Evolutionary conservation across 1,284 basidiomycete genomes (phyloP), one percentile per base, ranked within the genome.

Genomic region (Cryptococcus depauperatus): DNA sequence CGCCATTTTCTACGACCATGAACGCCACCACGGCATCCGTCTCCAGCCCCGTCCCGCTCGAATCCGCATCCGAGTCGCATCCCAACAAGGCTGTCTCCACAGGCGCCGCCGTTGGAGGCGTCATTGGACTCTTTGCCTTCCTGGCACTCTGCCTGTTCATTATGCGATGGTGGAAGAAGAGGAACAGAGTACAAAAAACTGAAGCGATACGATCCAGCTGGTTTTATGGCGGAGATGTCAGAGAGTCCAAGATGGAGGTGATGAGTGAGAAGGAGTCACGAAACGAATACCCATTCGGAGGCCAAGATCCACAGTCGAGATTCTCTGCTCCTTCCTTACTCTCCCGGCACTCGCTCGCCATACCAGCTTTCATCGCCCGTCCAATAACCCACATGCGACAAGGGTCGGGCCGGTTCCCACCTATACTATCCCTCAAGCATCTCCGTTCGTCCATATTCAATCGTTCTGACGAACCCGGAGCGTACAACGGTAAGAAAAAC

Each of bases 171-270:
- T 58, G 44, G 34, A 57, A 38, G 43, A 47, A 35, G 34, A 30
- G 52, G 23, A 46, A 48, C 14, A 35, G 54, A 38, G 42, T 34
- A 3, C 40, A 57, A 35, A 35, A 50, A 35, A 49, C 52, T 14
- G 32, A 30, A 10, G 38, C 40, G 30, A 19, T 61, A 33, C 28
- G 61, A 23, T 48, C 44, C 10, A 55, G 50, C 35, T 62, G 61
- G 59, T 59, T 61, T 37, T 57, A 59, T 35, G 61, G 55, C 13
- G 54, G 52, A 1, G 54, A 59, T 37, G 51, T 52, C 7, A 28
- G 26, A 7, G 35, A 41, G 27, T 22, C 35, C 5, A 22, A 18
- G 38, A 42, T 33, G 38, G 16, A 5, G 34, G 42, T 26, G 8
- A 26, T 18, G 8, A 26, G 34, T 14, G 26, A 29, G 16, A 34